Evolutionary conservation across 768 basidiomycete genomes (phyloP), one percentile per base, ranked within the genome.

Genomic region (Rhodosporidiobolus sp.): DNA sequence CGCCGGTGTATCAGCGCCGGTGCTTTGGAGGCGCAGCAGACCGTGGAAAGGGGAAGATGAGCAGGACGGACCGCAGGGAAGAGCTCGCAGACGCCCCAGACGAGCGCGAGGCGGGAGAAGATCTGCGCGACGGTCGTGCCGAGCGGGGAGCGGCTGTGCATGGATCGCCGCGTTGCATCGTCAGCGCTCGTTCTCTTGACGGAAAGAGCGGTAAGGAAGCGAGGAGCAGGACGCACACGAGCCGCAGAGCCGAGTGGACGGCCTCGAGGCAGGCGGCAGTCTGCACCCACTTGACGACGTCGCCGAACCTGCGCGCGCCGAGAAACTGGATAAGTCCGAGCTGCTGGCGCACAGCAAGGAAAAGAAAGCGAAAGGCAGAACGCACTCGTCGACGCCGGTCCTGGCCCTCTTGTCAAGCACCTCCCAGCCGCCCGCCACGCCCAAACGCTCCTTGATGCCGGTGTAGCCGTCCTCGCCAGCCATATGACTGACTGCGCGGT

Each of bases 41-140:
- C 19, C 5, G 24, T 26, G 49, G 28, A 70, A 59, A 55, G 58
- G 28, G 26, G 14, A 2, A 28, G 20, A 30, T 32, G 30, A 28
- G 34, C 35, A 24, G 43, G 26, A 84, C 86, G 78, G 74, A 91
- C 91, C 72, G 83, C 80, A 1, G 85, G 83, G 77, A 88, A 90
- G 60, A 84, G 84, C 67, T 87, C 85, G 1, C 87, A 86, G 69
- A 97, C 85, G 30, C 87, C 90, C 93, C 92, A 97, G 4, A 97
- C 87, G 54, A 92, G 83, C 81, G 89, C 88, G 7, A 97, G 83
- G 52, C 95, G 84, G 69, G 90, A 91, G 0, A 87, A 85, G 55
- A 98, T 92, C 82, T 98, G 95, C 76, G 89, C 86, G 22, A 84
- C 80, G 1, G 93, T 94, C 0, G 93, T 95, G 9, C 82, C 84